Percentiles rank a stretch among this genome's conserved stretches.
phyloP scores from a whole-genome alignment of 208 protist genomes.

The Leishmania amazonensis region DNA sequence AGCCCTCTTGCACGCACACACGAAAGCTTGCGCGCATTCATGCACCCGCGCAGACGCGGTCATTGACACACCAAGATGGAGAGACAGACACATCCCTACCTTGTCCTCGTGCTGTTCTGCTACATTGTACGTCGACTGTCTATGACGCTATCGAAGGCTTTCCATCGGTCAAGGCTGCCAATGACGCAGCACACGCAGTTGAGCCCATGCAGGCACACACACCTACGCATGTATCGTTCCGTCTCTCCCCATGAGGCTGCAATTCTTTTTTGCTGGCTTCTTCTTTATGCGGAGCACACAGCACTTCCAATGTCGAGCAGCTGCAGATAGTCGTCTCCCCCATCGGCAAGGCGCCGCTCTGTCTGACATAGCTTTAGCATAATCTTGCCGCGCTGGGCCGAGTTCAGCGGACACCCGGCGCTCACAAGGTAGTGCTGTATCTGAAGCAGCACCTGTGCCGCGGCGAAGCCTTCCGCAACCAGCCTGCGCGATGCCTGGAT shows the following conservation, averaged over 20 bases:
- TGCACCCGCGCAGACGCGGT: neutral
- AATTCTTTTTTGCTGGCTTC: neutral
- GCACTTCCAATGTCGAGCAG: slow-evolving; percentile 80
- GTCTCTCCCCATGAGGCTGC: no score
- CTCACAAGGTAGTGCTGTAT: slow-evolving; percentile 78
- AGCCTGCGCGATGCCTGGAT: slow-evolving; percentile 57
- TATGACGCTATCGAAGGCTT: neutral
- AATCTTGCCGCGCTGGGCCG: slow-evolving; percentile 53
- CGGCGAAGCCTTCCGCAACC: slow-evolving; percentile 75
- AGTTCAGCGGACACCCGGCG: slow-evolving; percentile 57
- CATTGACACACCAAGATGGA: neutral
- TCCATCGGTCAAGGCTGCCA: neutral
- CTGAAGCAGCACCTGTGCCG: slow-evolving; percentile 73
- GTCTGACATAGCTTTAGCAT: slow-evolving; percentile 82
- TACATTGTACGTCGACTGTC: neutral
- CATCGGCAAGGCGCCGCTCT: slow-evolving; percentile 77
- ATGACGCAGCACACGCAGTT: neutral
- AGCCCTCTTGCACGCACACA: neutral
- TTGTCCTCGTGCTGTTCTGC: neutral
- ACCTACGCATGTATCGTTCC: neutral
- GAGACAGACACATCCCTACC: neutral
- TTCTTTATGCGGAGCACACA: slow-evolving; percentile 34
- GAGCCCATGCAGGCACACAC: neutral
- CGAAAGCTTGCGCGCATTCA: neutral
- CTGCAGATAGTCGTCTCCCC: slow-evolving; percentile 87